Percentiles rank a stretch among this genome's conserved stretches.
phyloP scores from a whole-genome alignment of 2,329 filamentous ascomycete species.

The Pleurostoma richardsiae region DNA sequence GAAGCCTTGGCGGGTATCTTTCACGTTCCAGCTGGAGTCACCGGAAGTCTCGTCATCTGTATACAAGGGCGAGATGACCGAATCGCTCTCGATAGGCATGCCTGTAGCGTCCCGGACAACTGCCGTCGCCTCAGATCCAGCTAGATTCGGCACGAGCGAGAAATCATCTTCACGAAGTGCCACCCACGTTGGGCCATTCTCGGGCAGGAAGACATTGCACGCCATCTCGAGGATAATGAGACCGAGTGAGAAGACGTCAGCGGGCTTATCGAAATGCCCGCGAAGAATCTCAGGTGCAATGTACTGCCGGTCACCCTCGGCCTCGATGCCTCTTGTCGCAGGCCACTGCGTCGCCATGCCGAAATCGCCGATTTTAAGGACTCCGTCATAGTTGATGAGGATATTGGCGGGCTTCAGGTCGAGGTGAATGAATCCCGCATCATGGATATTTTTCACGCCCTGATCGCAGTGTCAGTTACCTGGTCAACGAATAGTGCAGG shows the following conservation, averaged over 20 bases:
- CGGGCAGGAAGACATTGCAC: constrained; percentile 87
- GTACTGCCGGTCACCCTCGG: constrained; percentile 94
- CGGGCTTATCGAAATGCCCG: constrained; percentile 82
- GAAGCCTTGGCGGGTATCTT: constrained; percentile 6
- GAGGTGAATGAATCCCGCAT: constrained; percentile 78
- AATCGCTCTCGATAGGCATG: constrained; percentile 48
- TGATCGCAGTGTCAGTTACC: constrained; percentile 32
- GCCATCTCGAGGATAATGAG: constrained; percentile 94
- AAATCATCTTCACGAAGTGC: constrained; percentile 85
- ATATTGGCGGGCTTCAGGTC: constrained; percentile 84
- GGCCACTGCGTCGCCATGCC: constrained; percentile 78
- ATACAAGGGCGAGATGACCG: constrained; percentile 6
- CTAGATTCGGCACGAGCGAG: constrained; percentile 82
- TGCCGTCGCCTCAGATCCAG: constrained; percentile 68
- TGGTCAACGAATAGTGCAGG: neutral
- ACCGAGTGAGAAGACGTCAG: constrained; percentile 90
- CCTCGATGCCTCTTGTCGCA: constrained; percentile 70
- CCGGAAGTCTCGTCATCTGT: constrained; percentile 1
- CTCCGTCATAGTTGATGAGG: constrained; percentile 74
- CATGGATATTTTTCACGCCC: constrained; percentile 88
- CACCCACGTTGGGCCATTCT: constrained; percentile 89
- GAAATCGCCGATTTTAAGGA: constrained; percentile 82
- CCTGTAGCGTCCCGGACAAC: constrained; percentile 72
- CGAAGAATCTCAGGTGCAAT: constrained; percentile 89
- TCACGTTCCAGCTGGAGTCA: constrained; percentile 3